Evolutionary conservation across 164 flowering plant genomes (phyloP).

Genomic region (Annona cherimola): DNA sequence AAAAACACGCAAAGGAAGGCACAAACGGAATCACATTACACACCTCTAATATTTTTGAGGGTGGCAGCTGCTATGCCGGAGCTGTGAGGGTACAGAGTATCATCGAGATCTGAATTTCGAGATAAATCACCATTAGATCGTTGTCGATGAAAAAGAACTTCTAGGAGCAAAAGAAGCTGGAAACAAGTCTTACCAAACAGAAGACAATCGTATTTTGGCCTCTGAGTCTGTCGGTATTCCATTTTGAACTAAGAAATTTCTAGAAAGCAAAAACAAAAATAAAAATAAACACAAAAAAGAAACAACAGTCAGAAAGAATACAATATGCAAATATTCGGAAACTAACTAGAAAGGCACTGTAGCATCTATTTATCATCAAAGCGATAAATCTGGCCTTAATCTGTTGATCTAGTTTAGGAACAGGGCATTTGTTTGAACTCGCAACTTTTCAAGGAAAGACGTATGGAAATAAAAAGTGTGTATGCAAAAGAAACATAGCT

Average conservation of each 20-base stretch:
- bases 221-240: neutral
- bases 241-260: neutral
- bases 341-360: too few relatives aligned
- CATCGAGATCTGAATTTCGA: neutral
- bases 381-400: too few relatives aligned
- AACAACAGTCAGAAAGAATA: too few relatives aligned
- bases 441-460: too few relatives aligned
- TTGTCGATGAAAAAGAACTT: neutral
- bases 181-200: neutral
- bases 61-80: neutral
- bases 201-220: neutral
- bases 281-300: neutral
- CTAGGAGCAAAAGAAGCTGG: neutral
- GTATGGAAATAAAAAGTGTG: too few relatives aligned
- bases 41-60: neutral
- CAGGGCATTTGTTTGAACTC: too few relatives aligned
- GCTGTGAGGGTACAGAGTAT: neutral
- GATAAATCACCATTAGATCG: neutral
- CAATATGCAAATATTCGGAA: too few relatives aligned
- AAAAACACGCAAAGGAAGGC: neutral
- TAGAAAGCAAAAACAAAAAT: neutral
- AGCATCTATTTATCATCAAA: too few relatives aligned
- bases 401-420: too few relatives aligned
- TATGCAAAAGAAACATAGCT: too few relatives aligned
- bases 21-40: neutral